A percentile compares a stretch with the other conserved stretches of the same genome.
phyloP scores from a whole-genome alignment of 805 yeast genomes.

The Teunomyces funiuensis region DNA sequence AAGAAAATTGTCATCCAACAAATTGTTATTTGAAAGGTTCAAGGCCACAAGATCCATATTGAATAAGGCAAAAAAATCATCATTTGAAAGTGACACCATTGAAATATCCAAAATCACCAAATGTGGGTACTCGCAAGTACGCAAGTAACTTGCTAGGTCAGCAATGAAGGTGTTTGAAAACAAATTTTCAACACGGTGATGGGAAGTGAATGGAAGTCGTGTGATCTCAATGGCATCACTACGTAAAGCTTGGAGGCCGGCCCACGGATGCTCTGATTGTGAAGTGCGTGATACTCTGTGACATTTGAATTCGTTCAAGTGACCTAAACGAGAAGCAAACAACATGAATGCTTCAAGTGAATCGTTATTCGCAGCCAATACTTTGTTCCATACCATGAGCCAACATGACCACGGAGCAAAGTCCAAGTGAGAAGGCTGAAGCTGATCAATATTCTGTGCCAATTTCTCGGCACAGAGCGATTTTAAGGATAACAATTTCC shows the following conservation, averaged over 20 bases:
- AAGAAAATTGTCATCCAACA: constrained; percentile 33
- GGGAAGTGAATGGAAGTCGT: constrained; percentile 14
- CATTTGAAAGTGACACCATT: constrained; percentile 12
- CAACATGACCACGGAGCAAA: constrained; percentile 31
- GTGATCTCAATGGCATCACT: constrained; percentile 15
- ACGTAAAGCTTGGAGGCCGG: constrained; percentile 7
- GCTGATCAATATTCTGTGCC: constrained; percentile 25
- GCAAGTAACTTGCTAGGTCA: constrained; percentile 21
- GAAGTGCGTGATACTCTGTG: constrained; percentile 16
- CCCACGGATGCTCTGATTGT: neutral
- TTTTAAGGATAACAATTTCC: constrained; percentile 13
- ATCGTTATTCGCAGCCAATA: constrained; percentile 27
- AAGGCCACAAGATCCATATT: constrained; percentile 26
- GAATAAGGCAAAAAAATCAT: constrained; percentile 25
- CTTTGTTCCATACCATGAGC: constrained; percentile 31
- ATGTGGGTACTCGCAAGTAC: constrained; percentile 15
- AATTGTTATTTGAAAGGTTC: constrained; percentile 24
- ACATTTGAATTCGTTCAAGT: constrained; percentile 20
- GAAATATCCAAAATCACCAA: constrained; percentile 31
- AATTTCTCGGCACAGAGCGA: constrained; percentile 26
- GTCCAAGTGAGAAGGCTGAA: constrained; percentile 20
- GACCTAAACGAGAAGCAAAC: constrained; percentile 25
- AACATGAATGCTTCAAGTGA: constrained; percentile 26
- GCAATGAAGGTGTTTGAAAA: constrained; percentile 28
- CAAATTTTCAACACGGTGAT: constrained; percentile 37